A percentile compares a stretch with the other conserved stretches of the same genome.
Evolutionary conservation across 345 rosid species (phyloP).

Genomic region (Dipteronia dyeriana): DNA sequence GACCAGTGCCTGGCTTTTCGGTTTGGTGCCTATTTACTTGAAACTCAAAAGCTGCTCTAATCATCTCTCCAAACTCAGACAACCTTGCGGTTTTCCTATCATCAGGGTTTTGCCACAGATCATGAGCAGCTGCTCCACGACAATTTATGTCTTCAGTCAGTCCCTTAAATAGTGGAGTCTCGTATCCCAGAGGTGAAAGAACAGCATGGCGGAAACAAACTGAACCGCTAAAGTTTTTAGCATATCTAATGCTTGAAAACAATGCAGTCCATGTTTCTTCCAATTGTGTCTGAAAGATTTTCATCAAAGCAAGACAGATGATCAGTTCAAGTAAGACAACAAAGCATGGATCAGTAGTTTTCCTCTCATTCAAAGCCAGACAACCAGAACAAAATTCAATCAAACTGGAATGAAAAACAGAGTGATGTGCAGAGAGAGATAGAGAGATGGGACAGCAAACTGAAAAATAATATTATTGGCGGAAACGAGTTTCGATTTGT

Average conservation of each 20-base stretch:
- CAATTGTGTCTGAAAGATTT: slow-evolving; percentile 60
- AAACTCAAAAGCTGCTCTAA: slow-evolving; percentile 75
- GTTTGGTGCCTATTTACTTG: slow-evolving; percentile 53
- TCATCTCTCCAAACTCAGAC: slow-evolving; percentile 94
- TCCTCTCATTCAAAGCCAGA: neutral
- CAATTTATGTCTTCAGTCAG: slow-evolving; percentile 58
- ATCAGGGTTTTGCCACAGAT: slow-evolving; percentile 69
- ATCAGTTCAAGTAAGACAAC: slow-evolving; percentile 10
- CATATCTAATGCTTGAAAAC: slow-evolving; percentile 74
- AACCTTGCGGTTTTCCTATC: slow-evolving; percentile 64
- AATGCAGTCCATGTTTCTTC: slow-evolving; percentile 91
- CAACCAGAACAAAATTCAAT: neutral
- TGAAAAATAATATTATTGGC: neutral
- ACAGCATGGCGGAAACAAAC: slow-evolving; percentile 89
- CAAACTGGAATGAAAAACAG: neutral
- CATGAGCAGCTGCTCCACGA: slow-evolving; percentile 64
- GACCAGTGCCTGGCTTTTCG: slow-evolving; percentile 46
- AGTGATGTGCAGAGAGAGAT: neutral
- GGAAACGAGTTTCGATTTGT: neutral
- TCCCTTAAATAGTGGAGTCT: slow-evolving; percentile 79
- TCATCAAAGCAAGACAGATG: slow-evolving; percentile 11
- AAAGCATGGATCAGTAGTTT: neutral
- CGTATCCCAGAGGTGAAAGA: slow-evolving; percentile 86
- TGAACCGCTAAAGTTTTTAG: slow-evolving; percentile 71
- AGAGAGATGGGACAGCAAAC: neutral